phyloP scores from a whole-genome alignment of 2,329 filamentous ascomycete genomes.

The Neurospora crassa region DNA sequence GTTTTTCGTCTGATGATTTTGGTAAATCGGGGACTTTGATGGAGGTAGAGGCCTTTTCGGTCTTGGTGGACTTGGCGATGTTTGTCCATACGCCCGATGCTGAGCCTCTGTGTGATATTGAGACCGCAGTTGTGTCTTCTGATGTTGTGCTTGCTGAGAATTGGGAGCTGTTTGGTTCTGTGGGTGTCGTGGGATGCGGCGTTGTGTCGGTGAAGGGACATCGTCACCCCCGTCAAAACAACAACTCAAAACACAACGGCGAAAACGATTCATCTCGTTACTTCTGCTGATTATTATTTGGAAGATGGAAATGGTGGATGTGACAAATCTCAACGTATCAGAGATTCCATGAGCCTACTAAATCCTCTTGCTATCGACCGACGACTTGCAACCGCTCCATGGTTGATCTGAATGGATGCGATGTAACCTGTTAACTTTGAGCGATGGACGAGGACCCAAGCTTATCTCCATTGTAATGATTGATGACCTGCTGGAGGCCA shows the following conservation, averaged over 20 bases:
- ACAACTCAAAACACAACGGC: neutral
- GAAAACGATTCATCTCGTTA: neutral
- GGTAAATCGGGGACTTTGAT: neutral
- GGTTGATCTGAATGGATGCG: neutral
- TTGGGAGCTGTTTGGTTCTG: neutral
- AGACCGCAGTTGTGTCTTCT: neutral
- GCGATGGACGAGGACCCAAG: neutral
- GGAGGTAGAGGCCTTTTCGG: neutral
- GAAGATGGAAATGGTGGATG: neutral
- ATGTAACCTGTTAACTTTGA: neutral
- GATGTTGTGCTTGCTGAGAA: neutral
- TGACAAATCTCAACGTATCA: neutral
- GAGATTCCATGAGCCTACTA: neutral
- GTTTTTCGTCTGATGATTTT: neutral
- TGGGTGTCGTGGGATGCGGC: neutral
- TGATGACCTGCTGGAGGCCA: neutral
- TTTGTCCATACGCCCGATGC: neutral
- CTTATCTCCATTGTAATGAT: neutral
- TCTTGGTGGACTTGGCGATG: neutral
- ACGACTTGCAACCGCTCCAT: neutral
- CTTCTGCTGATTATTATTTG: neutral
- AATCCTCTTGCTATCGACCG: neutral
- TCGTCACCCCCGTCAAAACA: neutral
- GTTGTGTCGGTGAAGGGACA: neutral
- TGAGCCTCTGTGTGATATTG: neutral